Percentiles rank a stretch among this genome's conserved stretches.
phyloP scores from a whole-genome alignment of 441 rosid genomes.

The Mallotus repandus region DNA sequence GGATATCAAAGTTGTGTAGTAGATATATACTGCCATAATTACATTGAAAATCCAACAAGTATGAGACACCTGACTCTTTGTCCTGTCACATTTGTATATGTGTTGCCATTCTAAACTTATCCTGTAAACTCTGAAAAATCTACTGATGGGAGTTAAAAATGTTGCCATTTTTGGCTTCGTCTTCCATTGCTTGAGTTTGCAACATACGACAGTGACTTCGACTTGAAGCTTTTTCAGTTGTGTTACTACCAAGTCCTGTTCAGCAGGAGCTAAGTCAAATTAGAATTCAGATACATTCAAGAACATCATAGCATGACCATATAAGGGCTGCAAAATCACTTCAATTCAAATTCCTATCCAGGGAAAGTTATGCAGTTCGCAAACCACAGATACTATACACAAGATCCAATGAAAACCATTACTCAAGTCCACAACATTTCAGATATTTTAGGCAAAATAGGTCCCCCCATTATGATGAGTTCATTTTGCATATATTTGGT shows the following conservation, averaged over 20 bases:
- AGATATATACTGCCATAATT: too few species aligned
- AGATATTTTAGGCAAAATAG: background rate
- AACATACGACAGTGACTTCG: background rate
- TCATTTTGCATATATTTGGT: background rate
- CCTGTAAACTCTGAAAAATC: background rate
- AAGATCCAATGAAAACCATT: background rate
- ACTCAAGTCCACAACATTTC: too few species aligned
- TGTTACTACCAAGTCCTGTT: background rate
- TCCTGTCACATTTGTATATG: too few species aligned
- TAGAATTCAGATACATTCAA: background rate
- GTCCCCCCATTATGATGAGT: background rate
- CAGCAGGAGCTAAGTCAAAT: constrained; percentile 2
- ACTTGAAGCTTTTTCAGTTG: background rate
- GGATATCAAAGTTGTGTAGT: too few species aligned
- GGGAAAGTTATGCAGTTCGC: background rate
- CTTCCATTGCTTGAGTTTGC: background rate
- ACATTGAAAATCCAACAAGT: too few species aligned
- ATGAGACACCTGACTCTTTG: too few species aligned
- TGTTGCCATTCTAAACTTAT: background rate
- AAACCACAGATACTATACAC: background rate
- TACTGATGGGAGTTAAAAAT: background rate
- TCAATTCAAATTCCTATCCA: background rate
- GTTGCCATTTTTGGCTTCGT: background rate
- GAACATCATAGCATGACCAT: background rate
- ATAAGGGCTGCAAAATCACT: background rate